A percentile compares a stretch with the other conserved stretches of the same genome.
Evolutionary conservation across 2,329 filamentous ascomycete genomes (phyloP).

Genomic region (Talaromyces sp.): DNA sequence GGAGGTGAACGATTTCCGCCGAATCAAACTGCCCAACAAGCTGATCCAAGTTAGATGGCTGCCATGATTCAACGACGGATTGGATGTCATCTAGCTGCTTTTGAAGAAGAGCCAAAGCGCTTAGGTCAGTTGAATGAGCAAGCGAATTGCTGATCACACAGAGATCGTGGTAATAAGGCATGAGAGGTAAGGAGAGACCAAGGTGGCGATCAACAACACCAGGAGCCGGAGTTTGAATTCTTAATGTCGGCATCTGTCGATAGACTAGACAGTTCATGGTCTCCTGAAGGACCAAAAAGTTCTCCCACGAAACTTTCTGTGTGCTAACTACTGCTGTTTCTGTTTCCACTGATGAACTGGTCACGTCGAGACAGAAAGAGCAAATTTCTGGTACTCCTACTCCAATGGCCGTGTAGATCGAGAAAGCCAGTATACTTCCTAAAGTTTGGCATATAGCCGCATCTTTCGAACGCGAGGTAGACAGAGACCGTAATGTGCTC

Average conservation of each 20-base stretch:
- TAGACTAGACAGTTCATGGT: conserved; percentile 15
- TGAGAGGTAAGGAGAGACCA: conserved; percentile 12
- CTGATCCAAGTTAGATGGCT: conserved; percentile 4
- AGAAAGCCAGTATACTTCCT: conserved; percentile 13
- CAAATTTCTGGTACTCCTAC: conserved; percentile 16
- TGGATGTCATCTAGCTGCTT: conserved; percentile 9
- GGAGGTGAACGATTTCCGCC: conserved; percentile 10
- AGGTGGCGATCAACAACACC: conserved; percentile 8
- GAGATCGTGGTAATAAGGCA: conserved; percentile 15
- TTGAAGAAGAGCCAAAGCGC: not conserved
- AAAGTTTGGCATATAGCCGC: conserved; percentile 8
- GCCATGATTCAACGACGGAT: conserved; percentile 12
- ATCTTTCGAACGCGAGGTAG: not conserved
- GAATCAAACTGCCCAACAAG: conserved; percentile 10
- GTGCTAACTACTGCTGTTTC: not conserved
- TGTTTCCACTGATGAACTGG: not conserved
- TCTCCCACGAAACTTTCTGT: not conserved
- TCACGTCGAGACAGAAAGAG: conserved; percentile 7
- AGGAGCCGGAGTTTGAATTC: conserved; percentile 1
- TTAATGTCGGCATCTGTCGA: conserved; percentile 12
- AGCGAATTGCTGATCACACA: conserved; percentile 12
- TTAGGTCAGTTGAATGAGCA: not conserved
- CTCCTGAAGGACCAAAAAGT: conserved; percentile 12
- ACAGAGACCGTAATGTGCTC: conserved; percentile 4
- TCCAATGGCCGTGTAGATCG: conserved; percentile 10